Evolutionary conservation across 2,329 filamentous ascomycete species (phyloP), one percentile per base, ranked within the genome.

Genomic region (Aspergillus unguis): DNA sequence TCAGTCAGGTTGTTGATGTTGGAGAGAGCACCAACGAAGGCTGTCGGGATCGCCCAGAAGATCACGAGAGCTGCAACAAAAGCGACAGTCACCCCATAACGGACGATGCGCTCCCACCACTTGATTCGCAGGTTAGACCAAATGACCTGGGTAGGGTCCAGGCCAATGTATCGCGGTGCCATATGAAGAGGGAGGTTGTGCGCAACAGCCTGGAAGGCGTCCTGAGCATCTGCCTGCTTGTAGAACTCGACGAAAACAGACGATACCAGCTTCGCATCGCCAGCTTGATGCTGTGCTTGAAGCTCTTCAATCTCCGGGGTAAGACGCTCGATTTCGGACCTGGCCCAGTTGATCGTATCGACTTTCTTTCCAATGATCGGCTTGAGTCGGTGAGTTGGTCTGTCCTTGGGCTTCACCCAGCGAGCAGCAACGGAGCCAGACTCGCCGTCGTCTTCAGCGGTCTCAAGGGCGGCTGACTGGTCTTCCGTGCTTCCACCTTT

Each of bases 191-290:
- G 87, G 53, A 90, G 85, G 71, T 96, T 91, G 71, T 96, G 91
- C 2, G 91, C 85, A 6, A 97, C 79, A 33, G 88, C 85, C 70
- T 99, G 94, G 68, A 84, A 92, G 10, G 92, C 92, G 48, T 83
- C 80, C 71, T 99, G 92, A 10, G 94, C 94, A 51, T 89, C 87
- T 50, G 87, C 82, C 67, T 96, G 90, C 2, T 81, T 84, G 56
- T 83, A 80, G 65, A 97, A 99, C 68, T 97, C 92, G 58, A 99
- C 85, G 63, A 99, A 99, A 8, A 94, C 89, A 25, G 90, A 86
- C 10, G 86, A 84, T 31, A 90, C 77, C 57, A 84, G 81, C 55
- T 84, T 81, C 42, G 79, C 83, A 36, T 88, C 80, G 47, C 87
- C 84, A 27, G 77, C 74, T 45, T 79, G 81, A 66, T 92, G 88